phyloP scores from a whole-genome alignment of 371 early-diverging fungal genomes.

The Haplosporangium sp. region DNA sequence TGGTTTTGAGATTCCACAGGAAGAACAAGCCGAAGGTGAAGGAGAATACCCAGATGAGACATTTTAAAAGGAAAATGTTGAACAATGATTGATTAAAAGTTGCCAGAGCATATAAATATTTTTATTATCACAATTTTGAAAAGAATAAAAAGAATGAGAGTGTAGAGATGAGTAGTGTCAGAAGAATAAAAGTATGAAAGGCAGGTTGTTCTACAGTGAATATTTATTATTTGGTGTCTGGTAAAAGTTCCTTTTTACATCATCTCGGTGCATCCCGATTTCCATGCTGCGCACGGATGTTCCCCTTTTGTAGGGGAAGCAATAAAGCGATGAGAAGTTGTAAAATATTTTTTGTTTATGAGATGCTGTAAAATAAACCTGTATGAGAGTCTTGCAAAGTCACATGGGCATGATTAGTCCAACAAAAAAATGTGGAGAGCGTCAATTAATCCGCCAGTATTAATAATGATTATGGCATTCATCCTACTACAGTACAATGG shows the following conservation, averaged over 20 bases:
- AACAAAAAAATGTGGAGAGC: too few relatives aligned
- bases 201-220: too few relatives aligned
- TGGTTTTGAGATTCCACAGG: conserved; percentile 46
- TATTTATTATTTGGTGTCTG: too few relatives aligned
- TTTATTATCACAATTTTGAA: not conserved
- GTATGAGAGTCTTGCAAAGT: too few relatives aligned
- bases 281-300: conserved; percentile 5
- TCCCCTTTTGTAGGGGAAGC: not conserved
- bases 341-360: too few relatives aligned
- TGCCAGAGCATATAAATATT: not conserved
- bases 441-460: too few relatives aligned
- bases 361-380: too few relatives aligned
- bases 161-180: not conserved
- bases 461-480: too few relatives aligned
- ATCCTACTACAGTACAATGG: too few relatives aligned
- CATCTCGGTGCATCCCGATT: not conserved
- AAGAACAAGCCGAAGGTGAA: conserved; percentile 32
- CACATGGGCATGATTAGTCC: too few relatives aligned
- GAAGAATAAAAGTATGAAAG: not conserved
- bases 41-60: conserved; percentile 65
- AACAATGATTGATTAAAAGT: too few relatives aligned
- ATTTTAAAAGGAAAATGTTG: conserved; percentile 53
- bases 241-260: not conserved
- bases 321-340: too few relatives aligned
- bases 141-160: not conserved